Conservation (phyloP, 2,329 filamentous ascomycete species). For the Phialophora tarda region DNA sequence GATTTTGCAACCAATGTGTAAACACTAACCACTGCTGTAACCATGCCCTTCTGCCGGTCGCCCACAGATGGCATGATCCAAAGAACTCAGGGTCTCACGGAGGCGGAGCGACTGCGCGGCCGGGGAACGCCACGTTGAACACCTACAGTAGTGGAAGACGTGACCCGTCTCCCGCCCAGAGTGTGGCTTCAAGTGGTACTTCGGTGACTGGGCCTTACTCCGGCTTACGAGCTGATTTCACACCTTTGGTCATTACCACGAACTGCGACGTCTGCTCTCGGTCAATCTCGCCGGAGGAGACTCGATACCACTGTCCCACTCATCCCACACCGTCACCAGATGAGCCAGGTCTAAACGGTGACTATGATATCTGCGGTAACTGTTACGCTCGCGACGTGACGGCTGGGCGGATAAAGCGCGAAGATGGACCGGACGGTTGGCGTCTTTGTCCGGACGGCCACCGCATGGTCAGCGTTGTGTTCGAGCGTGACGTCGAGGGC, state of each 20-base stretch:
- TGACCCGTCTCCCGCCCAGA: constrained; percentile 34
- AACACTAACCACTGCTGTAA: constrained; percentile 81
- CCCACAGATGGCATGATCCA: constrained; percentile 57
- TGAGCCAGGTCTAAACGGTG: constrained; percentile 62
- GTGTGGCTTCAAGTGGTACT: constrained; percentile 31
- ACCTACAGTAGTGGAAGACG: constrained; percentile 27
- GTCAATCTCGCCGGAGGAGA: constrained; percentile 70
- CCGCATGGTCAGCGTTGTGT: constrained; percentile 81
- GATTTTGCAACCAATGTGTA: constrained; percentile 87
- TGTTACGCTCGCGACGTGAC: constrained; percentile 75
- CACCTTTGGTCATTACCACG: constrained; percentile 72
- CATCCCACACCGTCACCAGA: constrained; percentile 60
- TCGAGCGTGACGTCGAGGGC: constrained; percentile 66
- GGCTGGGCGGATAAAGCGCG: constrained; percentile 68
- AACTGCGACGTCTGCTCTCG: constrained; percentile 79
- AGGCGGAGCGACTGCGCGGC: constrained; percentile 6
- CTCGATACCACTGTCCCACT: constrained; percentile 76
- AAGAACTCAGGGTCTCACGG: constrained; percentile 11
- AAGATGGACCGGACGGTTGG: constrained; percentile 83
- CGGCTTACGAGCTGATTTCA: constrained; percentile 53
- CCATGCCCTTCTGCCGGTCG: constrained; percentile 78
- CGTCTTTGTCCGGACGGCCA: constrained; percentile 79
- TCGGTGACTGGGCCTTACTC: constrained; percentile 27
- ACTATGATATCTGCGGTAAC: constrained; percentile 81
- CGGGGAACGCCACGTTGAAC: constrained; percentile 23